These are phyloP conservation scores for Yamadazyma kanchanaburiensis DNA, from an alignment of 1,139 yeast genomes.

Conservation along the genomic window DNA sequence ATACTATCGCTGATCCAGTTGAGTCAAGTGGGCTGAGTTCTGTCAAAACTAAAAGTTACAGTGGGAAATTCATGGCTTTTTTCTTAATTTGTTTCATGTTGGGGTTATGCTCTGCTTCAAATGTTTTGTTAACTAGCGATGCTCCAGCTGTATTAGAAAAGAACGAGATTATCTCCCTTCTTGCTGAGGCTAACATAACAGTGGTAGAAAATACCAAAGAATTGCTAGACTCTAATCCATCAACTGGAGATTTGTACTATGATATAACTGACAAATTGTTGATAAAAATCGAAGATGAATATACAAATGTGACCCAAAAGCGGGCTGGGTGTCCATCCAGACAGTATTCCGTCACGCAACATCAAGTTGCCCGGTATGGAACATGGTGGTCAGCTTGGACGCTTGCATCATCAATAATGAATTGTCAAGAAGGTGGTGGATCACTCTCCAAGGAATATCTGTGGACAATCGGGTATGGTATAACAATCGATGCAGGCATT, in stretches of 20 bases:
- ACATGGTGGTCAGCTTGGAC: constrained; percentile 4
- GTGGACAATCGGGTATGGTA: constrained; percentile 3
- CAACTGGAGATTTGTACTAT: constrained; percentile 1
- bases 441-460: constrained; percentile 1
- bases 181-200: background rate
- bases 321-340: background rate
- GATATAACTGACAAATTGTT: background rate
- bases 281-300: background rate
- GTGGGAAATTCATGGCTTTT: background rate
- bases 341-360: background rate
- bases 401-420: constrained; percentile 1
- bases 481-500: constrained; percentile 1
- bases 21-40: background rate
- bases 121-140: background rate
- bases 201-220: background rate
- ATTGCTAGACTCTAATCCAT: background rate
- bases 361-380: constrained; percentile 3
- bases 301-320: too few species aligned
- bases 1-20: constrained; percentile 1
- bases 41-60: background rate
- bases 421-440: constrained; percentile 3
- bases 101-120: background rate
- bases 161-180: background rate
- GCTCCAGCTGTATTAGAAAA: background rate
- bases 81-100: constrained; percentile 1